Evolutionary conservation across 2,329 filamentous ascomycete species (phyloP).

Genomic region (Talaromyces amestolkiae): DNA sequence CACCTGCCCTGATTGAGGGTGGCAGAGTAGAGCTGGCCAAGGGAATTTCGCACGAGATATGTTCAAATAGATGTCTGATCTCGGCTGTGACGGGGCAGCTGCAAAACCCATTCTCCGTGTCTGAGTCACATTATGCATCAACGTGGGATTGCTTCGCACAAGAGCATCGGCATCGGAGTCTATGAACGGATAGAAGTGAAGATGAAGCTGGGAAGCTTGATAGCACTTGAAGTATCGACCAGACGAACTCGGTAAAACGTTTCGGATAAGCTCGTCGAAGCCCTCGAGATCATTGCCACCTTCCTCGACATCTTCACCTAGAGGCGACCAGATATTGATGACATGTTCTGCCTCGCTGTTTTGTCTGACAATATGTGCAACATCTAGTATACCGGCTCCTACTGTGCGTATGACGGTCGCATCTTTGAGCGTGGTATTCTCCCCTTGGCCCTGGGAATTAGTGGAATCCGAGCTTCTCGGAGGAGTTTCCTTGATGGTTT

Average conservation of each 20-base stretch:
- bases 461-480: conserved; percentile 29
- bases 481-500: conserved; percentile 31
- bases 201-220: conserved; percentile 71
- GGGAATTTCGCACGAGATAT: conserved; percentile 75
- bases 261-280: conserved; percentile 70
- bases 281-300: conserved; percentile 60
- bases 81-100: conserved; percentile 78
- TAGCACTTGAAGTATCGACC: conserved; percentile 71
- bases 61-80: conserved; percentile 94
- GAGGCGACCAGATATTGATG: conserved; percentile 72
- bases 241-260: conserved; percentile 70
- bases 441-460: conserved; percentile 25
- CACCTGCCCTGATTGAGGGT: conserved; percentile 77
- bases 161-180: conserved; percentile 74
- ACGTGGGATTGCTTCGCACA: conserved; percentile 81
- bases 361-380: conserved; percentile 72
- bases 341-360: conserved; percentile 71
- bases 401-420: conserved; percentile 62
- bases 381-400: conserved; percentile 72
- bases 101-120: conserved; percentile 92
- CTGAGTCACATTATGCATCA: conserved; percentile 75
- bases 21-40: conserved; percentile 61
- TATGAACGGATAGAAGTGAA: conserved; percentile 76
- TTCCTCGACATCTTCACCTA: conserved; percentile 57
- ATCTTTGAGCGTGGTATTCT: conserved; percentile 33